phyloP scores from a whole-genome alignment of 2,329 filamentous ascomycete species.

The Diaporthe nobilis region DNA sequence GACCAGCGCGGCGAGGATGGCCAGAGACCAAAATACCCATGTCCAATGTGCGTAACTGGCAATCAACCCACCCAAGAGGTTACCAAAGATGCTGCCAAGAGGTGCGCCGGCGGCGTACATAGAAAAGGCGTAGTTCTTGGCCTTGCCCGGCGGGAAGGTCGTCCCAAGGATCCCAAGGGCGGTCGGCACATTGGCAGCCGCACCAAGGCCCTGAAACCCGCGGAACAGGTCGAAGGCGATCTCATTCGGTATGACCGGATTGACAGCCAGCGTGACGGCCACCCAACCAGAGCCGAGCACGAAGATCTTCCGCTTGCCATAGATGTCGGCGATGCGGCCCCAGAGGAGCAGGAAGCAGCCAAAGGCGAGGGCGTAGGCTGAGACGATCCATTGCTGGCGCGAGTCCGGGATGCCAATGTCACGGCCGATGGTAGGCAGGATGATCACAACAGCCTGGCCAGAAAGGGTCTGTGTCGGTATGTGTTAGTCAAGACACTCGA shows the following conservation, averaged over 20 bases:
- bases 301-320: conserved; percentile 76
- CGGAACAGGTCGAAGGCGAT: conserved; percentile 78
- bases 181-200: conserved; percentile 78
- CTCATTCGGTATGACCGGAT: conserved; percentile 76
- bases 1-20: conserved; percentile 70
- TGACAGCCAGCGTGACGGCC: conserved; percentile 68
- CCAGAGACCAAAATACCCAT: conserved; percentile 77
- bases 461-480: conserved; percentile 63
- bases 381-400: conserved; percentile 76
- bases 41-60: conserved; percentile 74
- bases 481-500: conserved; percentile 33
- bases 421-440: conserved; percentile 72
- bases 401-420: conserved; percentile 70
- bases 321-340: conserved; percentile 77
- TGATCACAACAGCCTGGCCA: conserved; percentile 72
- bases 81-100: conserved; percentile 75
- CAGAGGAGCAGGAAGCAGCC: conserved; percentile 78
- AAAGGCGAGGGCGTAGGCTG: conserved; percentile 75
- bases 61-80: conserved; percentile 74
- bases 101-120: conserved; percentile 76
- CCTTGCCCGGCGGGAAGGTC: conserved; percentile 76
- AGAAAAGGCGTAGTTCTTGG: conserved; percentile 80
- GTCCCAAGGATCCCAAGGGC: conserved; percentile 79
- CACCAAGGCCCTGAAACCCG: conserved; percentile 76
- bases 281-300: conserved; percentile 75